Base-by-base conservation (phyloP, 495 filamentous ascomycete genomes). In the Pseudevernia furfuracea region DNA sequence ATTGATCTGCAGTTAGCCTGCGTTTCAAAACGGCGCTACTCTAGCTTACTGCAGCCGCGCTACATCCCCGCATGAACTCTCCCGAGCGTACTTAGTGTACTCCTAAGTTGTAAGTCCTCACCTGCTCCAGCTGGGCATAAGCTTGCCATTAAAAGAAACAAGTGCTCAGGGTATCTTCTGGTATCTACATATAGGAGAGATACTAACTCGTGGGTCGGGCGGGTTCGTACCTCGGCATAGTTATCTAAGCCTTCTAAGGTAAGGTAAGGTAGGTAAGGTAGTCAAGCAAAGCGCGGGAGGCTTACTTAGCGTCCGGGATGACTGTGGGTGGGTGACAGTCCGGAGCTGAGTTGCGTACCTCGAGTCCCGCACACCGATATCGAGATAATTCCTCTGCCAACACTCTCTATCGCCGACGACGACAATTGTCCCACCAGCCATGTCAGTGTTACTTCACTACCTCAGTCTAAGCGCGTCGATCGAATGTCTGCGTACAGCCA, bases 11-110 rank as follows among this genome's bases (percentile, higher is more conserved):
- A 23, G 43, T 46, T 44, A 46, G 21, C 23, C 17, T 46, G 7
- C 21, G 46, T 49, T 49, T 49, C 46, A 49, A 49, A 49, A 14
- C 46, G n/a, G 21, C 46, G 46, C 46, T 49, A 49, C 46, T 49
- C n/a, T 23, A 49, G 23, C 46, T 23, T 49, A 49, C 46, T 49
- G 46, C 46, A 49, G 23, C 46, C 46, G n/a, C 46, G 23, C 25
- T 23, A 25, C 46, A 49, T 25, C 11, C 46, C 46, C 46, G 46
- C 46, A 49, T 49, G 8, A 25, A 49, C 5, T 49, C 46, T 49
- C 28, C 23, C 46, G 46, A 25, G 14, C 23, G 28, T 7, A 9
- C 46, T 14, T 1, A 2, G 46, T 21, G 4, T 46, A 23, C 21
- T 23, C 10, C 10, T 49, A n/a, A n/a, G n/a, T n/a, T n/a, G n/a